Conservation (phyloP, 2,329 filamentous ascomycete genomes). For the Immersiporthe knoxdaviesiana region DNA sequence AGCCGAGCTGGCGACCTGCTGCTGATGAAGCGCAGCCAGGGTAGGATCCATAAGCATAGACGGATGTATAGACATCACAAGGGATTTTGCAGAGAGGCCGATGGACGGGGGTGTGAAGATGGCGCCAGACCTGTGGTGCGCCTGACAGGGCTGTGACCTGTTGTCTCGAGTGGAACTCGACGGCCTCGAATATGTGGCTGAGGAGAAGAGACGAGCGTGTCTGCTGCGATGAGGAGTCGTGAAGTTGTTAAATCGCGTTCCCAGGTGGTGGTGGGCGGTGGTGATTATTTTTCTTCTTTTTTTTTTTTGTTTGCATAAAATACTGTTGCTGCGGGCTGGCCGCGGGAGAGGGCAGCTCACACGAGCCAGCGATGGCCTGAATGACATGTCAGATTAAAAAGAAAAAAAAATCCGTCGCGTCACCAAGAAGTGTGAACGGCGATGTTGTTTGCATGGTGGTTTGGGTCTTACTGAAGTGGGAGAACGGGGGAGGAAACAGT, state of each 20-base stretch:
- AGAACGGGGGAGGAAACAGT: neutral
- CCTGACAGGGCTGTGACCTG: neutral
- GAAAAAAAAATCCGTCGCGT: neutral
- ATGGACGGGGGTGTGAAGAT: no score
- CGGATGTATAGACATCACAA: neutral
- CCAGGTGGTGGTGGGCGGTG: neutral
- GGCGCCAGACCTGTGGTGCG: neutral
- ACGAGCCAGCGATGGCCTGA: slow-evolving; percentile 6
- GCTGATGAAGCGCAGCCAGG: slow-evolving; percentile 25
- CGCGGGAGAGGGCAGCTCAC: neutral
- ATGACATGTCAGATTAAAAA: neutral
- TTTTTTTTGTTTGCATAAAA: no score
- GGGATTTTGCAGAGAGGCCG: neutral
- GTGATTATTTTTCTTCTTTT: neutral
- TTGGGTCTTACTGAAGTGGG: neutral
- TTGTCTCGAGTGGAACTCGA: neutral
- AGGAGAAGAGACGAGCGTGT: neutral
- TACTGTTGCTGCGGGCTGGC: neutral
- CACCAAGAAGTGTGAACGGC: neutral
- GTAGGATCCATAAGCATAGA: slow-evolving; percentile 21
- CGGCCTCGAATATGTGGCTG: neutral
- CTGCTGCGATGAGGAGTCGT: neutral
- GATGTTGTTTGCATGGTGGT: neutral
- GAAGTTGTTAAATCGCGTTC: neutral
- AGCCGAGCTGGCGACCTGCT: slow-evolving; percentile 26